Percentiles rank a stretch among this genome's conserved stretches.
These are phyloP conservation scores for Beta corolliflora DNA, from an alignment of 179 eudicot species.

Conservation along the genomic window DNA sequence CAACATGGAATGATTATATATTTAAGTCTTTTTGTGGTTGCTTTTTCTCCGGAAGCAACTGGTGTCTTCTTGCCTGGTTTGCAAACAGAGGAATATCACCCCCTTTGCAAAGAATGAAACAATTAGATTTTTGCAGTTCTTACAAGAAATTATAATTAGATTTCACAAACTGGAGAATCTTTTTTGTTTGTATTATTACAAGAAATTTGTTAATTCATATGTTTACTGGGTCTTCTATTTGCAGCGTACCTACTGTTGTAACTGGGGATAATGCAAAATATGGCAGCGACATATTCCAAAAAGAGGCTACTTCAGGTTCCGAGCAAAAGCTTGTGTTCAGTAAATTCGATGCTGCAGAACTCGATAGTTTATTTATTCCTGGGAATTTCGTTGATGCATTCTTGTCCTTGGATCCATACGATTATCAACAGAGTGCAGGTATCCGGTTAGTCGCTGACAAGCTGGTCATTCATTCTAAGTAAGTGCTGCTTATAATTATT, in stretches of 20 bases:
- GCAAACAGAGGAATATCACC: not conserved
- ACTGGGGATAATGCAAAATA: slow-evolving; percentile 51
- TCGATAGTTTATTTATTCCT: slow-evolving; percentile 59
- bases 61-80: not conserved
- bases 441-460: slow-evolving; percentile 82
- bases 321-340: slow-evolving; percentile 63
- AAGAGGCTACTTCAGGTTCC: slow-evolving; percentile 48
- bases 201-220: slow-evolving; percentile 2
- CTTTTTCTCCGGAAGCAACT: not conserved
- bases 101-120: not conserved
- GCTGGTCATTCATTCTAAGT: slow-evolving; percentile 53
- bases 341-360: slow-evolving; percentile 66
- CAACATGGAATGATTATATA: not conserved
- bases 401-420: slow-evolving; percentile 75
- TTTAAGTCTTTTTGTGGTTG: not conserved
- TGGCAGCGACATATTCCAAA: slow-evolving; percentile 71
- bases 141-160: not conserved
- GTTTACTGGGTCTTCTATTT: not conserved
- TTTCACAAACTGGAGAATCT: not conserved
- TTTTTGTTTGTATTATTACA: not conserved
- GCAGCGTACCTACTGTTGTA: slow-evolving; percentile 67
- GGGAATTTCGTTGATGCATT: slow-evolving; percentile 65
- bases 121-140: not conserved
- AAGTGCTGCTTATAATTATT: slow-evolving; percentile 1
- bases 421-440: slow-evolving; percentile 85